Conservation (phyloP, 495 filamentous ascomycete species). For the Penicillium odoratum region DNA sequence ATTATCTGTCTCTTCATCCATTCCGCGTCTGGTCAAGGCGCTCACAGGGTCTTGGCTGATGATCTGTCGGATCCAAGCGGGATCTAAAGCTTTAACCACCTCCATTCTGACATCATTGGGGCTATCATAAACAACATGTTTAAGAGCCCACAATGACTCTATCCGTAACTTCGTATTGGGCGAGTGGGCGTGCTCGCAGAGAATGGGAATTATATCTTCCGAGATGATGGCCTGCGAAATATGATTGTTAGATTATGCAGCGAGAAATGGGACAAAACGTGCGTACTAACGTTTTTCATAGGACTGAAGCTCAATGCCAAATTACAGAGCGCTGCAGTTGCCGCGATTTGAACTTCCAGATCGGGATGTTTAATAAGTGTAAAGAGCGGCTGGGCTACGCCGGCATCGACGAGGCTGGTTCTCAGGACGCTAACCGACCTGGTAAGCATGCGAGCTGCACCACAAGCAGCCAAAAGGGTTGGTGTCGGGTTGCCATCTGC, state of each 20-base stretch:
- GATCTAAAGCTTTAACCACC: constrained; percentile 72
- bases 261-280: background rate
- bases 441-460: constrained; percentile 71
- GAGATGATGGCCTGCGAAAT: constrained; percentile 64
- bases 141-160: constrained; percentile 88
- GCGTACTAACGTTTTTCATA: constrained; percentile 72
- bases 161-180: constrained; percentile 68
- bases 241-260: constrained; percentile 18
- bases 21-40: constrained; percentile 31
- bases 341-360: constrained; percentile 80
- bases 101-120: constrained; percentile 68
- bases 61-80: constrained; percentile 76
- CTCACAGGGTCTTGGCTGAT: constrained; percentile 55
- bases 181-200: constrained; percentile 84
- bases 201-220: constrained; percentile 69
- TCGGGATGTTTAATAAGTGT: constrained; percentile 72
- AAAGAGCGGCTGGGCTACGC: constrained; percentile 77
- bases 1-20: constrained; percentile 42
- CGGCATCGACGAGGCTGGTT: constrained; percentile 83
- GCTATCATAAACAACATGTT: constrained; percentile 74
- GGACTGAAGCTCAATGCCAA: constrained; percentile 83
- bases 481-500: constrained; percentile 51
- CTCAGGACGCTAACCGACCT: constrained; percentile 80
- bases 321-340: constrained; percentile 80
- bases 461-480: constrained; percentile 85